These are phyloP conservation scores for Pyrus hybrid DNA, from an alignment of 331 rosid genomes.

Conservation along the genomic window DNA sequence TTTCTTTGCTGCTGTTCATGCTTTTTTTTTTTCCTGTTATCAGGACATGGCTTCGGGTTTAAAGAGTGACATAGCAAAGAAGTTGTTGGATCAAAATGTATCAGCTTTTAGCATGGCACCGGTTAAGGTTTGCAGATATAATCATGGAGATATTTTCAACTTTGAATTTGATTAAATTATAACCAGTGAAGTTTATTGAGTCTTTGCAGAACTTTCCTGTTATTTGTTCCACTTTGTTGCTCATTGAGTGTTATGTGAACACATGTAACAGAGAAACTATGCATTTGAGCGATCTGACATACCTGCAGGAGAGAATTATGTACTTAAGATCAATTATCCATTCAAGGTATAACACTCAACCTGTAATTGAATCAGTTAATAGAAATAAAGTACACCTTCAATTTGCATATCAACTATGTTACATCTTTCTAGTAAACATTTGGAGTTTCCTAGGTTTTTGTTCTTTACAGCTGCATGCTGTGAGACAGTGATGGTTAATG, in stretches of 20 bases:
- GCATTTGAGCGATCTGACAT: constrained; percentile 81
- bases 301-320: constrained; percentile 75
- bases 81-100: constrained; percentile 54
- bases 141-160: constrained; percentile 1
- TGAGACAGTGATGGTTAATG: not conserved
- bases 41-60: constrained; percentile 62
- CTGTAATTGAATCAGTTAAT: constrained; percentile 3
- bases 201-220: not conserved
- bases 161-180: constrained; percentile 1
- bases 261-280: constrained; percentile 62
- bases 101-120: constrained; percentile 77
- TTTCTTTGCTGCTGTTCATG: constrained; percentile 11
- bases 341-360: constrained; percentile 57
- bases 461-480: not conserved
- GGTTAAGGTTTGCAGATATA: constrained; percentile 61
- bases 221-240: not conserved
- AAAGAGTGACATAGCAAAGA: constrained; percentile 62
- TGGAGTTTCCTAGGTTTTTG: not conserved
- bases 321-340: constrained; percentile 74
- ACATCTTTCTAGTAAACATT: not conserved
- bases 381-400: constrained; percentile 7
- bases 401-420: not conserved
- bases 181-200: not conserved
- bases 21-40: constrained; percentile 15
- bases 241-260: not conserved